phyloP scores from a whole-genome alignment of 2,329 filamentous ascomycete genomes.

The Claviceps sp. region DNA sequence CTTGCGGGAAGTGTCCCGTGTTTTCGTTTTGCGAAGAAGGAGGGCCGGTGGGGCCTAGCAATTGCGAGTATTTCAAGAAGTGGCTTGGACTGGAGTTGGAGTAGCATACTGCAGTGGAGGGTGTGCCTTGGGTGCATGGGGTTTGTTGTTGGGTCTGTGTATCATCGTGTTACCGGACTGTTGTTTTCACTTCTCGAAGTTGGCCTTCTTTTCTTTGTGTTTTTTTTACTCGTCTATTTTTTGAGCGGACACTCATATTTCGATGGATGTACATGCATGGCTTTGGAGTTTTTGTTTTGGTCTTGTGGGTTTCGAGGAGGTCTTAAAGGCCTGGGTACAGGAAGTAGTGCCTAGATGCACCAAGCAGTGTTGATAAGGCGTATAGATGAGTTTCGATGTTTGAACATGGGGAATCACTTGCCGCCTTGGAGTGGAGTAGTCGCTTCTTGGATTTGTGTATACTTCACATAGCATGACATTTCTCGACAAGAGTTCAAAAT shows the following conservation, averaged over 20 bases:
- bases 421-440: too few relatives aligned
- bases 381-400: too few relatives aligned
- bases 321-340: background rate
- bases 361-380: too few relatives aligned
- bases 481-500: too few relatives aligned
- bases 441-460: too few relatives aligned
- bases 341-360: background rate
- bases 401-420: too few relatives aligned
- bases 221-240: background rate
- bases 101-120: background rate
- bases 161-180: background rate
- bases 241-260: background rate
- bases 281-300: constrained; percentile 8
- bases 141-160: background rate
- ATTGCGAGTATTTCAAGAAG: constrained; percentile 79
- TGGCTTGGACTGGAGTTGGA: constrained; percentile 50
- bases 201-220: background rate
- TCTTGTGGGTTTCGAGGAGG: background rate
- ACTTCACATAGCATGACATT: too few relatives aligned
- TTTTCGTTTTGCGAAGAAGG: constrained; percentile 87
- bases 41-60: constrained; percentile 77
- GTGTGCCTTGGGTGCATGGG: background rate
- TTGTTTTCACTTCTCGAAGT: background rate
- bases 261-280: constrained; percentile 8
- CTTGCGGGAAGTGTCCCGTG: constrained; percentile 84